Evolutionary conservation across 306 rosid species (phyloP), one percentile per base, ranked within the genome.

Genomic region (Senna tora): DNA sequence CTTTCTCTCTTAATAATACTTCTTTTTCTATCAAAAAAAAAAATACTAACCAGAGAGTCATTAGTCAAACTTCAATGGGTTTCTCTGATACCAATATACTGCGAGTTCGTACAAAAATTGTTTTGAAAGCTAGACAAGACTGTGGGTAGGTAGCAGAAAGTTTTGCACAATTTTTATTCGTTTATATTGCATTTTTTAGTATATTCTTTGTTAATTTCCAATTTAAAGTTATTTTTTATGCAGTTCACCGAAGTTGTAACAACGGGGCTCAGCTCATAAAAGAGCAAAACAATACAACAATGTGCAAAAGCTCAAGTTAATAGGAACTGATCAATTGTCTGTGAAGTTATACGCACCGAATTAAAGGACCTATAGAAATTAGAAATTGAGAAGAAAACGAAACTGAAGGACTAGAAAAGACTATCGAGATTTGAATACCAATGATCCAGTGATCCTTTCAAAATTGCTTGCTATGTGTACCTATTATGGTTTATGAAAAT

Each of bases 341-440:
- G 20, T 14, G 6, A 6, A 51, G 30, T 50, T 30, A 8, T 42
- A 54, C 38, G 42, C 15, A 5, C 57, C 57, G 2, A 30, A 53
- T 8, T 65, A 54, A 20, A 21, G 57, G 19, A 53, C 56, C n/a
- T n/a, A n/a, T n/a, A n/a, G n/a, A n/a, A 51, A 38, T 25, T 36
- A 4, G 58, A 54, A 74, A 68, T 54, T 19, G 19, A n/a, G 47
- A 9, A 8, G 22, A 65, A 33, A 25, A 13, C 11, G 6, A 16
- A 53, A 41, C 36, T 42, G 52, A 75, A 56, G 53, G 36, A 57
- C 47, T 43, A 55, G 51, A 54, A 65, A 46, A 4, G 14, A 41
- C 34, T 12, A 6, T 32, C 51, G 50, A 13, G 50, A 17, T 20
- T 45, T 50, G 19, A 17, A 10, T n/a, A n/a, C n/a, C n/a, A n/a